Evolutionary conservation across 352 stramenopile genomes (phyloP).

Genomic region (Phytophthora nicotianae): DNA sequence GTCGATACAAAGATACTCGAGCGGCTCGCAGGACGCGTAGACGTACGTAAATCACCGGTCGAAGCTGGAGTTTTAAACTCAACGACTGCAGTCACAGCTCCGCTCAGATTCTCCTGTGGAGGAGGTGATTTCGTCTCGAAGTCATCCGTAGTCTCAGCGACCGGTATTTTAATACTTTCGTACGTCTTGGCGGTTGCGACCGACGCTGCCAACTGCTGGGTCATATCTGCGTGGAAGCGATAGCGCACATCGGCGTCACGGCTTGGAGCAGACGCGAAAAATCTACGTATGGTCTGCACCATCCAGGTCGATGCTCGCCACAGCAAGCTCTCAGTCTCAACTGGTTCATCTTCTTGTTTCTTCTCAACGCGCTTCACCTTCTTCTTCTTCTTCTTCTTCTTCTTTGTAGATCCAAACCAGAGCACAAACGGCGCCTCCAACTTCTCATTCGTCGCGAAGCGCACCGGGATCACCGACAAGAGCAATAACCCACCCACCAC

Average conservation of each 20-base stretch:
- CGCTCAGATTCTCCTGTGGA: neutral
- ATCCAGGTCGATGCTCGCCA: slow-evolving; percentile 10
- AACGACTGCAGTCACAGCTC: neutral
- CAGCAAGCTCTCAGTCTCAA: slow-evolving; percentile 12
- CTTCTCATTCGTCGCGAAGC: slow-evolving; percentile 18
- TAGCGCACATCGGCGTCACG: slow-evolving; percentile 27
- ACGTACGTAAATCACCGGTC: neutral
- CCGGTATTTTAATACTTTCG: slow-evolving; percentile 50
- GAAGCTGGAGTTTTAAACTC: neutral
- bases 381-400: slow-evolving; percentile 1
- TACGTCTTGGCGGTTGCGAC: slow-evolving; percentile 40
- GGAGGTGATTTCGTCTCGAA: neutral
- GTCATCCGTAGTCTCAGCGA: neutral
- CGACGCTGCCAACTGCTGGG: slow-evolving; percentile 23
- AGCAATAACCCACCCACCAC: slow-evolving; percentile 43
- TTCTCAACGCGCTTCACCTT: slow-evolving; percentile 1
- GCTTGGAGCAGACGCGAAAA: slow-evolving; percentile 2
- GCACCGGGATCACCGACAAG: slow-evolving; percentile 53
- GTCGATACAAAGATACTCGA: slow-evolving; percentile 25
- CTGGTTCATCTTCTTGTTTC: slow-evolving; percentile 3
- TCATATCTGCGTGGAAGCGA: slow-evolving; percentile 38
- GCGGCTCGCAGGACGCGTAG: slow-evolving; percentile 5
- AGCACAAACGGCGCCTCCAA: slow-evolving; percentile 40
- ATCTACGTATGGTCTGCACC: neutral
- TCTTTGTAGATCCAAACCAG: slow-evolving; percentile 28